phyloP scores from a whole-genome alignment of 805 yeast species.

The Kregervanrija delftensis region DNA sequence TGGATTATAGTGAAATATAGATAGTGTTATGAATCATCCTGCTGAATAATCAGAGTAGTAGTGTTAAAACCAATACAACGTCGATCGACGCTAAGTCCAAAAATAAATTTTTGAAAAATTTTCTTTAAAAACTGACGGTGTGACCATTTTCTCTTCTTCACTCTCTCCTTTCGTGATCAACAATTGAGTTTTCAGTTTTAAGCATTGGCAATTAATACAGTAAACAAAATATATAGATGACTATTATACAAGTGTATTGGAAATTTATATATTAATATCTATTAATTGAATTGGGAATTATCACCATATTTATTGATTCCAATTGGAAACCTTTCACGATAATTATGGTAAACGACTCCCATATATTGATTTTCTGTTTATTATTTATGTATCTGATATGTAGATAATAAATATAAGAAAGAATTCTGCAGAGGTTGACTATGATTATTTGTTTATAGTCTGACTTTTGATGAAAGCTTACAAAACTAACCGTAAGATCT shows the following conservation, averaged over 20 bases:
- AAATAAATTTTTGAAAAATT: too few species aligned
- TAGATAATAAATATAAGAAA: too few species aligned
- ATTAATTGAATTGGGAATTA: constrained; percentile 14
- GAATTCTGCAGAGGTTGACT: constrained; percentile 7
- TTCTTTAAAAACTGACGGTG: too few species aligned
- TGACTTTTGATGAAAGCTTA: constrained; percentile 12
- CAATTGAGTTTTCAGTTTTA: too few species aligned
- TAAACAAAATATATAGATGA: background rate
- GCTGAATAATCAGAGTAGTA: too few species aligned
- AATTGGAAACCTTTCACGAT: constrained; percentile 27
- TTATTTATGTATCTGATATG: too few species aligned
- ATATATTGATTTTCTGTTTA: constrained; percentile 23
- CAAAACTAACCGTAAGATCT: background rate
- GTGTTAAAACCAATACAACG: too few species aligned
- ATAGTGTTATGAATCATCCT: too few species aligned
- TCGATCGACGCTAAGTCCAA: too few species aligned
- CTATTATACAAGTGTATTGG: background rate
- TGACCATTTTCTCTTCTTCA: too few species aligned
- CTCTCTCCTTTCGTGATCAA: too few species aligned
- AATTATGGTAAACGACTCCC: constrained; percentile 55
- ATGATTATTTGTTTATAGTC: constrained; percentile 1
- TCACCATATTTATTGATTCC: constrained; percentile 32
- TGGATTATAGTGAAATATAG: too few species aligned
- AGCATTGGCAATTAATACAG: background rate
- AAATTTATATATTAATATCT: background rate